Percentiles rank a stretch among this genome's conserved stretches.
Evolutionary conservation across 768 basidiomycete genomes (phyloP).

Genomic region (Boletus pseudopeckii): DNA sequence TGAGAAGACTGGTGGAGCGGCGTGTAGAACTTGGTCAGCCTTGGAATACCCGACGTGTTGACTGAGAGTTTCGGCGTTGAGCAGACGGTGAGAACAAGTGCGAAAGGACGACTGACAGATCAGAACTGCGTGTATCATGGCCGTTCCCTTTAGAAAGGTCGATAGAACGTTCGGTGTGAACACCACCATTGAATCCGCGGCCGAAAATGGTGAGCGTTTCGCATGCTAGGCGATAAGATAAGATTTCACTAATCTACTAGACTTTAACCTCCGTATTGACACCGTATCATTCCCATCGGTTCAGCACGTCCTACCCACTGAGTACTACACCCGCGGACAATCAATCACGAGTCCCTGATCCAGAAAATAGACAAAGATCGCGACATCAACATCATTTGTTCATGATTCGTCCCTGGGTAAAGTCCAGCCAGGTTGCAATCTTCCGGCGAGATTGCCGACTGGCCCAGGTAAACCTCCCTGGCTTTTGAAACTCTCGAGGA

Average conservation of each 20-base stretch:
- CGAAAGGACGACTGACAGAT: constrained; percentile 57
- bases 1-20: constrained; percentile 60
- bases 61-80: constrained; percentile 46
- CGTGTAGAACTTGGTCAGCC: constrained; percentile 87
- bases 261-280: background rate
- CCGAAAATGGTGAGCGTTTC: background rate
- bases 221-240: background rate
- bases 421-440: constrained; percentile 72
- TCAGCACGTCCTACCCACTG: background rate
- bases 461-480: constrained; percentile 90
- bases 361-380: background rate
- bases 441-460: constrained; percentile 84
- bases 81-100: constrained; percentile 15
- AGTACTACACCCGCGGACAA: background rate
- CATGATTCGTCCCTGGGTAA: constrained; percentile 66
- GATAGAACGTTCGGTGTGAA: no score
- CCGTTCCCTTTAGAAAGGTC: background rate
- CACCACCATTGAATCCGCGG: no score
- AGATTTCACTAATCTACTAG: background rate
- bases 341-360: background rate
- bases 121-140: constrained; percentile 83
- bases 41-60: constrained; percentile 87
- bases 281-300: background rate
- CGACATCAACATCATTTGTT: background rate
- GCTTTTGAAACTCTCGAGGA: constrained; percentile 92